phyloP scores from a whole-genome alignment of 495 filamentous ascomycete genomes.

The Aspergillus hancockii region DNA sequence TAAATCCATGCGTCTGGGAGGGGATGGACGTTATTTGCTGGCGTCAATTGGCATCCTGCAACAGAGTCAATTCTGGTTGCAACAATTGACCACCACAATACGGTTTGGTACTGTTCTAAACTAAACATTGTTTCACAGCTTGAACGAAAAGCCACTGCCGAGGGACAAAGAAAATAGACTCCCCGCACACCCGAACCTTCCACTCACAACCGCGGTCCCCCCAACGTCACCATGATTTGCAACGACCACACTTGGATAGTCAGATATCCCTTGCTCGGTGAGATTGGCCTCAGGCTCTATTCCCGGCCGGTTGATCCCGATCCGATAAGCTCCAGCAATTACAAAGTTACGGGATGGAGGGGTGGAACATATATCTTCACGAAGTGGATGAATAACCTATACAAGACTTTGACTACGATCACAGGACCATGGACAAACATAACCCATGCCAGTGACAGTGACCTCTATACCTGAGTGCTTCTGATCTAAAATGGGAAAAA shows the following conservation, averaged over 20 bases:
- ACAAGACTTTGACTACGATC: too few species aligned
- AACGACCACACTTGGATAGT: background rate
- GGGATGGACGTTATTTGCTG: too few species aligned
- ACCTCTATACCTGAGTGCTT: too few species aligned
- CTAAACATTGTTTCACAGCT: too few species aligned
- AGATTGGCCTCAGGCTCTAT: slow-evolving; percentile 2
- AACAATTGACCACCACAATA: background rate
- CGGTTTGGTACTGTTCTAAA: background rate
- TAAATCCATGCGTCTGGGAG: background rate
- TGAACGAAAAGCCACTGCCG: slow-evolving; percentile 6
- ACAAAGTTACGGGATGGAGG: background rate
- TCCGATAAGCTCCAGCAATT: background rate
- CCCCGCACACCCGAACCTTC: slow-evolving; percentile 24
- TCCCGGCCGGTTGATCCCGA: background rate
- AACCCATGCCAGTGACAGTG: too few species aligned
- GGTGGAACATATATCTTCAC: too few species aligned
- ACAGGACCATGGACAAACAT: background rate
- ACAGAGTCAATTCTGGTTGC: too few species aligned
- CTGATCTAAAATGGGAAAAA: too few species aligned
- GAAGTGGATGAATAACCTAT: too few species aligned
- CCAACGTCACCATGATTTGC: background rate
- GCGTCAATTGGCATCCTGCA: background rate
- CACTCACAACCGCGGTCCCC: slow-evolving; percentile 19
- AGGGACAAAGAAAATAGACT: slow-evolving; percentile 16
- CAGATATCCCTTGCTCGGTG: background rate